Evolutionary conservation across 2,329 filamentous ascomycete genomes (phyloP), one percentile per base, ranked within the genome.

Genomic region (Cladobotryum mycophilum): DNA sequence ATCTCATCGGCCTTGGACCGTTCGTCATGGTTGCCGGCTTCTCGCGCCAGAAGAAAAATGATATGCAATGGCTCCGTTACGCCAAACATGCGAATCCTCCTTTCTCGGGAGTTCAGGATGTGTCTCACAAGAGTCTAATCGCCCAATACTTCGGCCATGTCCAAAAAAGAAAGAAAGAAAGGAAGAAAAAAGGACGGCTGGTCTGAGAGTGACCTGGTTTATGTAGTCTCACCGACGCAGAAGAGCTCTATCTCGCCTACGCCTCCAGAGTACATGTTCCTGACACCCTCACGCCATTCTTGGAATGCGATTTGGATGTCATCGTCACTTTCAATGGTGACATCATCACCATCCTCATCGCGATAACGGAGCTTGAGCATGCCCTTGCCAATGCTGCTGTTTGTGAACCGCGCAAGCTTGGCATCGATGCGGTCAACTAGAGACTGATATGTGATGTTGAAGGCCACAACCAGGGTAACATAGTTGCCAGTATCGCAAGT

Each of bases 231-330:
- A 64, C 81, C 74, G 57, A 85, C 75, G 70, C 88, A 92, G 72
- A 87, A 92, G 54, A 93, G 80, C 67, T 95, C 88, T 67, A 96
- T 95, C 75, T 96, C 90, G 58, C 89, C 90, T 41, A 95, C 84
- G 58, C 86, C 84, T 41, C 85, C 85, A 47, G 80, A 77, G 47
- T 79, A 76, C 66, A 74, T 73, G 58, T 74, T 75, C 53, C 70
- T 70, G 30, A 73, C 65, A 66, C 78, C 85, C 63, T 96, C 90
- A 34, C 88, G 83, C 91, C 91, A 96, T 60, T 95, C 91, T 67
- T 91, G 85, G 64, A 99, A 96, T 4, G 93, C 93, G 60, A 93
- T 90, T 62, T 95, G 89, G 41, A 99, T 93, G 59, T 96, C 93
- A 61, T 99, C 93, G 62, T 99, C 93, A 54, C 87, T 92, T 66